Percentiles rank a stretch among this genome's conserved stretches.
These are phyloP conservation scores for Pythium rhizo-oryzae DNA, from an alignment of 352 stramenopile species.

Conservation along the genomic window DNA sequence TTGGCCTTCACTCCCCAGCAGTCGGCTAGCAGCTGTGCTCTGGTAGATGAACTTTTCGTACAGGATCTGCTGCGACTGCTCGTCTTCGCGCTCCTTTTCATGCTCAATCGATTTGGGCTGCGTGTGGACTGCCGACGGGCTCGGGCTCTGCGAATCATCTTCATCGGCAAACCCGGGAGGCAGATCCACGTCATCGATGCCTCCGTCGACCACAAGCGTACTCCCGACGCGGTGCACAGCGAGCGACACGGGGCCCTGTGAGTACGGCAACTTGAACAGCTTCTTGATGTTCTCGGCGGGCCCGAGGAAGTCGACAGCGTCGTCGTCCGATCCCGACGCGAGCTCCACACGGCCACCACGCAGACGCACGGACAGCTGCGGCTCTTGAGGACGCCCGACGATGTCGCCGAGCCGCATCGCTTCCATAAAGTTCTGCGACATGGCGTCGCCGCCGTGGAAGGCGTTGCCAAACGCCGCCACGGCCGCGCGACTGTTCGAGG, in stretches of 20 bases:
- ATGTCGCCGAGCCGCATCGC: constrained; percentile 60
- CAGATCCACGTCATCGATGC: constrained; percentile 70
- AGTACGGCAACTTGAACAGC: constrained; percentile 88
- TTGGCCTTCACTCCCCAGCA: constrained; percentile 21
- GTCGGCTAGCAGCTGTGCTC: constrained; percentile 48
- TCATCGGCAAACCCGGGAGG: constrained; percentile 68
- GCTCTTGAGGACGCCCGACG: constrained; percentile 46
- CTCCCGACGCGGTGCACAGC: constrained; percentile 78
- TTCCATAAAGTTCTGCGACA: constrained; percentile 75
- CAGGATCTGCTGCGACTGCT: constrained; percentile 51
- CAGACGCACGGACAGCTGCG: constrained; percentile 74
- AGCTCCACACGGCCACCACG: constrained; percentile 72
- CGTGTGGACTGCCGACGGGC: background rate
- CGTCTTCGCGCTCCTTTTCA: constrained; percentile 44
- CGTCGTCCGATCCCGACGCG: constrained; percentile 62
- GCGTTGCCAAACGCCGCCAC: constrained; percentile 12
- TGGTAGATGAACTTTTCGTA: constrained; percentile 91
- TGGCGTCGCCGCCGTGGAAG: constrained; percentile 29
- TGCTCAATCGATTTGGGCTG: constrained; percentile 65
- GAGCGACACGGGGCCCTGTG: constrained; percentile 73
- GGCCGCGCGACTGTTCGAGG: constrained; percentile 13
- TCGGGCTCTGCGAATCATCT: constrained; percentile 32
- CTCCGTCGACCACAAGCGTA: constrained; percentile 82
- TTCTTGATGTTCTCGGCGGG: constrained; percentile 87
- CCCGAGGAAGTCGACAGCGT: constrained; percentile 78